These are phyloP conservation scores for Mrakia gelida DNA, from an alignment of 768 basidiomycete species.

Conservation along the genomic window DNA sequence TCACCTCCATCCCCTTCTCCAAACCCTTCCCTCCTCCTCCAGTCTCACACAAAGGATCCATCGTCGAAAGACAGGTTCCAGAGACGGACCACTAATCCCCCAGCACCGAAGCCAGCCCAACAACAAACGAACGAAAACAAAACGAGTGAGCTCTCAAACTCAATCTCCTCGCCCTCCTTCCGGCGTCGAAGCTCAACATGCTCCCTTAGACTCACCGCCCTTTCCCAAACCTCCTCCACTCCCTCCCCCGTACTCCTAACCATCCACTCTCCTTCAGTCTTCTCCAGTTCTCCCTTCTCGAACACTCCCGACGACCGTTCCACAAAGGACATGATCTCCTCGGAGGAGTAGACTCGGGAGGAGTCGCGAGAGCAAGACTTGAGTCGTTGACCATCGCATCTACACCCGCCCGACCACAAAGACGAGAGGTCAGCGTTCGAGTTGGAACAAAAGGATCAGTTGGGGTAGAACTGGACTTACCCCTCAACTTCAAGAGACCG, in stretches of 20 bases:
- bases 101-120: too few species aligned
- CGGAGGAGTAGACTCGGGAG: background rate
- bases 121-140: background rate
- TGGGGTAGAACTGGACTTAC: background rate
- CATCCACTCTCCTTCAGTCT: slow-evolving; percentile 3
- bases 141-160: background rate
- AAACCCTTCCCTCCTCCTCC: background rate
- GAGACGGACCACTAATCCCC: background rate
- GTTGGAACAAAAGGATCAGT: background rate
- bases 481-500: background rate
- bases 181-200: too few species aligned
- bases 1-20: background rate
- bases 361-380: background rate
- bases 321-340: background rate
- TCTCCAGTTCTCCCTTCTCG: background rate
- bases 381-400: background rate
- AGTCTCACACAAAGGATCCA: background rate
- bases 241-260: background rate
- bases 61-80: background rate
- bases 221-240: slow-evolving; percentile 1
- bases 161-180: background rate
- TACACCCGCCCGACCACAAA: background rate
- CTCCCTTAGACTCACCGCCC: background rate
- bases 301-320: background rate
- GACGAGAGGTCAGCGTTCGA: background rate